Evolutionary conservation across 2,329 filamentous ascomycete species (phyloP).

Genomic region (Paraconiothyrium brasiliense): DNA sequence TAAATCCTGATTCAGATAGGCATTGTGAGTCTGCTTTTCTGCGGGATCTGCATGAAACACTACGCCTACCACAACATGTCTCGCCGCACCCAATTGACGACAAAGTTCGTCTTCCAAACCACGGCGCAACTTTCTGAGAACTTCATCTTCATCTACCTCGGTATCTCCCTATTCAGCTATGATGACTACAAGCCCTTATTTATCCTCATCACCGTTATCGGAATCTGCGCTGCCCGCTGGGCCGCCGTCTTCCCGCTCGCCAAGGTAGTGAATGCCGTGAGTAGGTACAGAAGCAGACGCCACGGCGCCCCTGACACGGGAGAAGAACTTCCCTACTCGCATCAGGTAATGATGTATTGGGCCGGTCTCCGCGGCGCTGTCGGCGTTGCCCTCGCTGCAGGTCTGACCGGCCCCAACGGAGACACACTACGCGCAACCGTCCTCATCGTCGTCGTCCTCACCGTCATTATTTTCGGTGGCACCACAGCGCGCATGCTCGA

Average conservation of each 20-base stretch:
- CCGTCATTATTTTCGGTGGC: conserved; percentile 98
- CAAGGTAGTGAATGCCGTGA: conserved; percentile 88
- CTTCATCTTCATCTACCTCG: conserved; percentile 99
- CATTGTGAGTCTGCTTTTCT: conserved; percentile 96
- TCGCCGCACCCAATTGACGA: conserved; percentile 92
- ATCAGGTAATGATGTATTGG: conserved; percentile 99
- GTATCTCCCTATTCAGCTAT: conserved; percentile 93
- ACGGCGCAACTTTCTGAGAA: conserved; percentile 96
- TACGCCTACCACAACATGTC: conserved; percentile 99
- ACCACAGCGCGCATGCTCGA: conserved; percentile 98
- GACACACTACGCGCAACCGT: conserved; percentile 90
- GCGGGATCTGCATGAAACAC: conserved; percentile 97
- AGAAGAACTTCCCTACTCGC: conserved; percentile 92
- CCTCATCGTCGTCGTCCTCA: conserved; percentile 95
- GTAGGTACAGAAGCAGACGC: conserved; percentile 82
- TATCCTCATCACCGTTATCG: conserved; percentile 89
- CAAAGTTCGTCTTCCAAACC: conserved; percentile 96
- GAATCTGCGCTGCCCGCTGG: conserved; percentile 92
- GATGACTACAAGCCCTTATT: conserved; percentile 92
- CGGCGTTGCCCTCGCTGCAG: conserved; percentile 90
- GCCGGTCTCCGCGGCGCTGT: conserved; percentile 94
- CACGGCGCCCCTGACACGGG: conserved; percentile 74
- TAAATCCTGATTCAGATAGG: conserved; percentile 61
- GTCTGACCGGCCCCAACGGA: conserved; percentile 82
- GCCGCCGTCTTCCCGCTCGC: conserved; percentile 95